These are phyloP conservation scores for Endoconidiophora polonica DNA, from an alignment of 2,329 filamentous ascomycete genomes.

Conservation along the genomic window DNA sequence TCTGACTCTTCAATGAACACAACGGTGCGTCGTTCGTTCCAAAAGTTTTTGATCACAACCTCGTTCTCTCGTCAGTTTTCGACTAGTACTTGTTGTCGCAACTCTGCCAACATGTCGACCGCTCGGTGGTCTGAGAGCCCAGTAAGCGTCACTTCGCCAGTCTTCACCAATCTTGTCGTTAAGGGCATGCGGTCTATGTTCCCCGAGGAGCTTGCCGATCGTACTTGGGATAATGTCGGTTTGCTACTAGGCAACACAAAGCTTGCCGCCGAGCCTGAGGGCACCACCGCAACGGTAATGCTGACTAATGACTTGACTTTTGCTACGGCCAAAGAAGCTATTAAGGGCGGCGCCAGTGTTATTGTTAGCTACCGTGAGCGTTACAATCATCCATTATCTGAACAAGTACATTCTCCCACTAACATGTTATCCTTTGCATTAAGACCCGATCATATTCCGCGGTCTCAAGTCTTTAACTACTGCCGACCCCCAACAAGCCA, in stretches of 20 bases:
- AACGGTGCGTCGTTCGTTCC: neutral
- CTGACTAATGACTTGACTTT: constrained; percentile 79
- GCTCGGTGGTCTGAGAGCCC: constrained; percentile 4
- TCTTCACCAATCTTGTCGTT: constrained; percentile 46
- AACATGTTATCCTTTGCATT: constrained; percentile 8
- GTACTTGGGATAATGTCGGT: constrained; percentile 93
- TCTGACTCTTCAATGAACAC: neutral
- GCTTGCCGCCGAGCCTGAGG: constrained; percentile 16
- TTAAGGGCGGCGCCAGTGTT: constrained; percentile 56
- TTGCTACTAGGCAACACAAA: constrained; percentile 41
- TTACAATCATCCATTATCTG: neutral
- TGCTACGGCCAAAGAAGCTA: constrained; percentile 78
- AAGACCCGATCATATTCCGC: constrained; percentile 92
- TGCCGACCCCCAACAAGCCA: constrained; percentile 69
- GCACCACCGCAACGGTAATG: constrained; percentile 25
- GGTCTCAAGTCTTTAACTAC: constrained; percentile 79
- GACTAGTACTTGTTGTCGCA: too few relatives aligned
- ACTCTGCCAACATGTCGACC: neutral
- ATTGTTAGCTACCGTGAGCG: constrained; percentile 70
- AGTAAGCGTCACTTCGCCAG: constrained; percentile 11
- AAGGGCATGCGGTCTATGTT: constrained; percentile 71
- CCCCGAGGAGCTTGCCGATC: constrained; percentile 75
- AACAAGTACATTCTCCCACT: neutral
- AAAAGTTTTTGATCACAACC: neutral
- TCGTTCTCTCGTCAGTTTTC: neutral